A percentile compares a stretch with the other conserved stretches of the same genome.
Conservation (phyloP, 768 basidiomycete genomes). For the Podaxis rugospora region DNA sequence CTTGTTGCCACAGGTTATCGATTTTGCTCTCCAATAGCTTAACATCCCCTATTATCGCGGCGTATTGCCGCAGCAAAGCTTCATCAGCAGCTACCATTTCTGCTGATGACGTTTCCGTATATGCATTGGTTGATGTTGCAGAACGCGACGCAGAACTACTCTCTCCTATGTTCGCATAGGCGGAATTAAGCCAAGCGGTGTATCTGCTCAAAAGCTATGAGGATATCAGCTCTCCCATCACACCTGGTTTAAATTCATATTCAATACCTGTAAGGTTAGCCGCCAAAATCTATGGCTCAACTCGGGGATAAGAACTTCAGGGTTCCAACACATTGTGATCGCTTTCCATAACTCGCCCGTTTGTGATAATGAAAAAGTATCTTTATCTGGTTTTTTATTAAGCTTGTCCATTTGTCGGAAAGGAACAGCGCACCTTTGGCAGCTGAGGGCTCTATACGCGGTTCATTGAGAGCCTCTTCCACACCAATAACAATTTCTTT, state of each 20-base stretch:
- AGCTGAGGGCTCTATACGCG: constrained; percentile 35
- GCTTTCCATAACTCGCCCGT: constrained; percentile 68
- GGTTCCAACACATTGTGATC: constrained; percentile 79
- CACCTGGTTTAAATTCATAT: constrained; percentile 13
- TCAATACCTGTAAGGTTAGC: constrained; percentile 76
- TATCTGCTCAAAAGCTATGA: constrained; percentile 76
- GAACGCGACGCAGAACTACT: constrained; percentile 34
- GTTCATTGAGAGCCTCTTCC: constrained; percentile 58
- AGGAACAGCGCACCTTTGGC: constrained; percentile 33
- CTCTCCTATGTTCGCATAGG: constrained; percentile 36
- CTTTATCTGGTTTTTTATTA: constrained; percentile 15
- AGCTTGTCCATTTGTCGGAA: constrained; percentile 1
- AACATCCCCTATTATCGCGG: constrained; percentile 68
- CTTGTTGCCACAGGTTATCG: constrained; percentile 60
- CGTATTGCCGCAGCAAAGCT: constrained; percentile 55
- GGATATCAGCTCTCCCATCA: neutral
- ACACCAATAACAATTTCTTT: constrained; percentile 82
- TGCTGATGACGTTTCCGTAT: constrained; percentile 42
- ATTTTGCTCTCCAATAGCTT: constrained; percentile 49
- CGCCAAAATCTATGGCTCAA: constrained; percentile 87
- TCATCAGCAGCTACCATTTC: constrained; percentile 65
- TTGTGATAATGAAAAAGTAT: constrained; percentile 35
- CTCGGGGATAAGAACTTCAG: constrained; percentile 80
- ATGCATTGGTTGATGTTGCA: constrained; percentile 42
- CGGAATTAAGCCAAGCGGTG: constrained; percentile 68